Percentiles rank a stretch among this genome's conserved stretches.
These are phyloP conservation scores for Neurospora sp. DNA, from an alignment of 495 filamentous ascomycete genomes.

Conservation along the genomic window DNA sequence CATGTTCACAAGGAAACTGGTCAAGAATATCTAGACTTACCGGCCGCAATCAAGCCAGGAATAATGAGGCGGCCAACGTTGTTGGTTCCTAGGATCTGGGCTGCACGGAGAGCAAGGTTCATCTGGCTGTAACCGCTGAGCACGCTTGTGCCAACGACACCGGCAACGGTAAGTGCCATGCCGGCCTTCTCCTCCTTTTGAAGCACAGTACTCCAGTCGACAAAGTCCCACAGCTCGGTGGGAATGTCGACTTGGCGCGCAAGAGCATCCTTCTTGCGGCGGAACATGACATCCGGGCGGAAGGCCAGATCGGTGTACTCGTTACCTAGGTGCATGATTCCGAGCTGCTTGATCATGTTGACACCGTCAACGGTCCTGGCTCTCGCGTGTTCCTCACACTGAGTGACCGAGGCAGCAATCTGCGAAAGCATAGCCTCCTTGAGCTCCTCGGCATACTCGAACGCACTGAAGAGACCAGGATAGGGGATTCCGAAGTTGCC, in stretches of 20 bases:
- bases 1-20: slow-evolving; percentile 3
- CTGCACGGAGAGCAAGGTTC: slow-evolving; percentile 72
- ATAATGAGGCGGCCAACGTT: slow-evolving; percentile 74
- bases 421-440: slow-evolving; percentile 84
- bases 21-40: slow-evolving; percentile 41
- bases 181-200: slow-evolving; percentile 89
- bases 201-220: slow-evolving; percentile 72
- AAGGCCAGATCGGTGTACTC: slow-evolving; percentile 78
- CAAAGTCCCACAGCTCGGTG: slow-evolving; percentile 85
- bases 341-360: slow-evolving; percentile 75
- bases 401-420: slow-evolving; percentile 64
- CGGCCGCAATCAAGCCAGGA: slow-evolving; percentile 64
- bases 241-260: slow-evolving; percentile 79
- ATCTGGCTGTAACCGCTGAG: slow-evolving; percentile 81
- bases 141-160: slow-evolving; percentile 68
- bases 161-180: slow-evolving; percentile 88
- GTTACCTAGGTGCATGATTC: slow-evolving; percentile 77
- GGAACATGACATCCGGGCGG: slow-evolving; percentile 87
- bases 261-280: slow-evolving; percentile 63
- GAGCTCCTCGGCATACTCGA: slow-evolving; percentile 87
- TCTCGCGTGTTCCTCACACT: slow-evolving; percentile 78
- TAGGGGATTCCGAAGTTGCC: slow-evolving; percentile 73
- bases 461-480: slow-evolving; percentile 72
- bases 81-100: slow-evolving; percentile 70
- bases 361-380: slow-evolving; percentile 72